phyloP scores from a whole-genome alignment of 768 basidiomycete genomes.

The Hysterangium stoloniferum region DNA sequence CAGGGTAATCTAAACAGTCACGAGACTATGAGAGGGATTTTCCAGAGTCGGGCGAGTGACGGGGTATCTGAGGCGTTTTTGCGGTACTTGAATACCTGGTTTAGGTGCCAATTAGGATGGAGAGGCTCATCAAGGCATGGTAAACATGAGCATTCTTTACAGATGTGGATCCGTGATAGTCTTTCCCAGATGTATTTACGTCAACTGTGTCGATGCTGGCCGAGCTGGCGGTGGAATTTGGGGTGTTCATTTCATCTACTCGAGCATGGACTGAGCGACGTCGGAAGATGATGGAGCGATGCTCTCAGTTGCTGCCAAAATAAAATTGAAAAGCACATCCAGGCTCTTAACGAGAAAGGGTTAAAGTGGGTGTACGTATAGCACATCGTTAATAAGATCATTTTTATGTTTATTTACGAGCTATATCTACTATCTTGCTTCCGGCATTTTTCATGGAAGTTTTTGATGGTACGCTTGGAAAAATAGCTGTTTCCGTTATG shows the following conservation, averaged over 20 bases:
- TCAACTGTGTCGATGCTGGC: slow-evolving; percentile 23
- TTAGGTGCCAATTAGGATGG: slow-evolving; percentile 32
- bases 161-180: neutral
- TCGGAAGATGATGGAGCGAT: slow-evolving; percentile 26
- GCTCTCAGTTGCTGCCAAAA: slow-evolving; percentile 28
- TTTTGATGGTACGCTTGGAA: slow-evolving; percentile 31
- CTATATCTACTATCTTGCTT: neutral
- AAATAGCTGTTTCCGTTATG: slow-evolving; percentile 28
- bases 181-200: neutral
- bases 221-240: slow-evolving; percentile 30
- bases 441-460: slow-evolving; percentile 37
- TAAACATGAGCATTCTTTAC: slow-evolving; percentile 18
- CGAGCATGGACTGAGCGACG: slow-evolving; percentile 32
- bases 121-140: slow-evolving; percentile 35
- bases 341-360: slow-evolving; percentile 23
- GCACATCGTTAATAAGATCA: neutral
- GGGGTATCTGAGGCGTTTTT: slow-evolving; percentile 34
- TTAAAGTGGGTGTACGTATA: slow-evolving; percentile 32
- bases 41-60: no score
- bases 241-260: slow-evolving; percentile 30
- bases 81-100: slow-evolving; percentile 34
- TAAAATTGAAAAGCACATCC: slow-evolving; percentile 31
- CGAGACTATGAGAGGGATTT: slow-evolving; percentile 25
- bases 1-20: slow-evolving; percentile 28
- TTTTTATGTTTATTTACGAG: no score